Base-by-base conservation (phyloP, 2,329 filamentous ascomycete genomes). In the Fusarium fracticaudum region DNA sequence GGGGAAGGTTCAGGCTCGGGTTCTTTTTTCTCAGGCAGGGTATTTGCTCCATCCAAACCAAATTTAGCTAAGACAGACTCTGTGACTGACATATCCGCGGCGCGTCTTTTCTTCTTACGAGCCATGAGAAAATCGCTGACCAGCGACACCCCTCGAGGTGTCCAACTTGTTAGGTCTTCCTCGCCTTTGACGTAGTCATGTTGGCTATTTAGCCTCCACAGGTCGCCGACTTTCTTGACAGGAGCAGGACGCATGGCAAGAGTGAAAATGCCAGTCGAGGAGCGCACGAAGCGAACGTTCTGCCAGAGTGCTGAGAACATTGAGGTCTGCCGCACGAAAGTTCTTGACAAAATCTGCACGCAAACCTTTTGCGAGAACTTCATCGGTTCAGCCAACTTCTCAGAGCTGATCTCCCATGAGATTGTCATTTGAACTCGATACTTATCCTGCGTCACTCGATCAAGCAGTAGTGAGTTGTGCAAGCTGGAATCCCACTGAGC, bases 161-260 rank as follows among this genome's bases (percentile, higher is more conserved):
- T 91, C 96, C 96, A 99, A 64, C 91, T 91, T 6, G 87, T 91
- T 44, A 99, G 86, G 55, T 92, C 88, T 82, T 99, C 96, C 83
- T 99, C 95, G 63, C 96, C 96, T 82, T 98, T 98, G 77, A 99
- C 94, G 80, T 98, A 98, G 81, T 97, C 94, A 78, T 97, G 93
- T 68, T 94, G 92, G 22, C 95, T 98, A 81, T 95, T 97, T 91
- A 98, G 94, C 62, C 96, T 91, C 96, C 96, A 99, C 18, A 99
- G 87, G 80, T 99, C 96, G 7, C 94, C 94, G 1, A 95, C 94
- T 53, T 94, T 90, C 83, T 98, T 98, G 58, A 97, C 95, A 6
- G 95, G 95, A 13, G 94, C 92, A 1, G 96, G 96, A 37, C 94
- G 92, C 82, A 98, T 92, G 11, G 91, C 91, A 57, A 98, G 86